phyloP scores from a whole-genome alignment of 2,329 filamentous ascomycete genomes.

The Rhexocercosporidium sp. region DNA sequence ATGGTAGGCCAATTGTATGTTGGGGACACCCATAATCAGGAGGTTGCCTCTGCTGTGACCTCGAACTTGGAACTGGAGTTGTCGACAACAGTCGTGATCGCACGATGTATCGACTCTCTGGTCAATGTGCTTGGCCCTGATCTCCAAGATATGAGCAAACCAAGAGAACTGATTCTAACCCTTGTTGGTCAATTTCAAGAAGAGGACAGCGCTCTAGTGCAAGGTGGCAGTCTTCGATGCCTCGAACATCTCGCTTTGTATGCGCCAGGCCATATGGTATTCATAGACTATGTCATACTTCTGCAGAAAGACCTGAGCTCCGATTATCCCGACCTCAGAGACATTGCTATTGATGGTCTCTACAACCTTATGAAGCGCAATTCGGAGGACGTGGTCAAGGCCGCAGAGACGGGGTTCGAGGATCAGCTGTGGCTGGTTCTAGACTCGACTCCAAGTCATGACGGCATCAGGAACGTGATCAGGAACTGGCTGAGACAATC shows the following conservation, averaged over 20 bases:
- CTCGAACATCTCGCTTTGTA: constrained; percentile 92
- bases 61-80: constrained; percentile 91
- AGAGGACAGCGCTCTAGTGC: constrained; percentile 72
- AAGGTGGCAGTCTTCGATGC: constrained; percentile 80
- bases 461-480: constrained; percentile 84
- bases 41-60: constrained; percentile 77
- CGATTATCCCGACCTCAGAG: constrained; percentile 69
- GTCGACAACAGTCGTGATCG: constrained; percentile 81
- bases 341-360: constrained; percentile 84
- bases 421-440: constrained; percentile 91
- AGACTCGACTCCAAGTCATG: constrained; percentile 76
- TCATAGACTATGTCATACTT: constrained; percentile 79
- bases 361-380: constrained; percentile 96
- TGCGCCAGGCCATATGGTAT: constrained; percentile 85
- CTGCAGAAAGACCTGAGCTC: constrained; percentile 81
- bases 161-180: constrained; percentile 88
- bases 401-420: constrained; percentile 79
- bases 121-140: constrained; percentile 97
- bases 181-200: constrained; percentile 83
- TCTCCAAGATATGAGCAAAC: constrained; percentile 88
- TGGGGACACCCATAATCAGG: constrained; percentile 87
- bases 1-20: constrained; percentile 95
- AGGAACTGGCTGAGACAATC: constrained; percentile 94
- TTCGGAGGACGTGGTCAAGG: constrained; percentile 78
- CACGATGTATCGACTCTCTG: constrained; percentile 89